These are phyloP conservation scores for Fragaria iinumae DNA, from an alignment of 306 rosid species.

Conservation along the genomic window DNA sequence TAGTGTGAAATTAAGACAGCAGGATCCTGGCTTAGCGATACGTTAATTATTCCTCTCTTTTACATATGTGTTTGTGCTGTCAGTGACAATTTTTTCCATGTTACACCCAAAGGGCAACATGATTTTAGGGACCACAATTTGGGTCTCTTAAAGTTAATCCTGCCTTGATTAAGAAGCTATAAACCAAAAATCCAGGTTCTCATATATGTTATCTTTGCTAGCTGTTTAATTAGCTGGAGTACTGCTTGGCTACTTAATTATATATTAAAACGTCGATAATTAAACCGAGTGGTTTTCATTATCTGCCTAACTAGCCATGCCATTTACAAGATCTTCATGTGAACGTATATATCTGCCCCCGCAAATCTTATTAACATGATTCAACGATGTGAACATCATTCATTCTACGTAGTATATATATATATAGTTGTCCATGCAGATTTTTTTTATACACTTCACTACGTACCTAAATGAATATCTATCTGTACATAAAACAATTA, in stretches of 20 bases:
- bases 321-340: background rate
- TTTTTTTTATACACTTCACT: background rate
- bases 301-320: background rate
- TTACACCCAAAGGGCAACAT: conserved; percentile 63
- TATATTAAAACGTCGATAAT: background rate
- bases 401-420: too few species aligned
- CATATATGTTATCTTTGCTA: conserved; percentile 1
- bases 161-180: conserved; percentile 35
- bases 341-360: background rate
- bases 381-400: background rate
- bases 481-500: background rate
- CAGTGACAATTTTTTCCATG: conserved; percentile 56
- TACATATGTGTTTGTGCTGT: conserved; percentile 45
- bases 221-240: background rate
- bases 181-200: background rate
- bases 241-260: background rate
- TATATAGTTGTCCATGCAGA: background rate
- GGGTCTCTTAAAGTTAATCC: conserved; percentile 65
- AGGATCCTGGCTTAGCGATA: conserved; percentile 61
- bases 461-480: background rate
- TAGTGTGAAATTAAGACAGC: conserved; percentile 41
- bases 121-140: conserved; percentile 65
- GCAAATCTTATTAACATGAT: conserved; percentile 8
- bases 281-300: background rate
- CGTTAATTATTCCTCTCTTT: conserved; percentile 41